phyloP scores from a whole-genome alignment of 768 basidiomycete genomes.

The Plicaturopsis crispa region DNA sequence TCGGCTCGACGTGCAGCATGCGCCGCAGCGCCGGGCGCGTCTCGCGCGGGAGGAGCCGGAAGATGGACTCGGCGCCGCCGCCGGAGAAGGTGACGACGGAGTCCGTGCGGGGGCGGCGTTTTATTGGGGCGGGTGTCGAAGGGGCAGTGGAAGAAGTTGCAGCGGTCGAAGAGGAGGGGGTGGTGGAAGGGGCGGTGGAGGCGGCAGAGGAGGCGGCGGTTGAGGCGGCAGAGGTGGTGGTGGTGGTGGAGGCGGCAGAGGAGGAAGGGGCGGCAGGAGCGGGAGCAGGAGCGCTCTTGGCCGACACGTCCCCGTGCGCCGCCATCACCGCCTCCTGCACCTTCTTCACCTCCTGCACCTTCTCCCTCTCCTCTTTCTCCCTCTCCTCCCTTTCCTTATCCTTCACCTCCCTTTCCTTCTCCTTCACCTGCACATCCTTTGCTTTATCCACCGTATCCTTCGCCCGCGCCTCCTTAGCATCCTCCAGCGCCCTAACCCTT shows the following conservation, averaged over 20 bases:
- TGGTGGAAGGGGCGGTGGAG: slow-evolving; percentile 12
- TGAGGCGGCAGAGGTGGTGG: slow-evolving; percentile 2
- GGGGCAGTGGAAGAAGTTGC: slow-evolving; percentile 10
- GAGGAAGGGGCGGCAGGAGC: too few relatives aligned
- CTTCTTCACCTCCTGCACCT: background rate
- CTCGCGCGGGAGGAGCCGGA: slow-evolving; percentile 91
- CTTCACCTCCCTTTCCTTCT: too few relatives aligned
- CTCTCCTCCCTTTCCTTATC: too few relatives aligned
- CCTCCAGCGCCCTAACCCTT: too few relatives aligned
- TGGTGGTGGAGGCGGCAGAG: slow-evolving; percentile 3
- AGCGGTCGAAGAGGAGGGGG: slow-evolving; percentile 14
- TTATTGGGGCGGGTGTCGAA: slow-evolving; percentile 14
- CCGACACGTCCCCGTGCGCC: too few relatives aligned
- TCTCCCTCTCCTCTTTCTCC: too few relatives aligned
- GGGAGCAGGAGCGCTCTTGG: too few relatives aligned
- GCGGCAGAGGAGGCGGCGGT: too few relatives aligned
- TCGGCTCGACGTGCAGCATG: slow-evolving; percentile 91
- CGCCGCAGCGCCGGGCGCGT: slow-evolving; percentile 82
- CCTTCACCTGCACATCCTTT: too few relatives aligned
- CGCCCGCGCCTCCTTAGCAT: too few relatives aligned
- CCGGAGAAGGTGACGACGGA: slow-evolving; percentile 63
- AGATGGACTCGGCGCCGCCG: slow-evolving; percentile 87
- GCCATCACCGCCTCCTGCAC: slow-evolving; percentile 3
- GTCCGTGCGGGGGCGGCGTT: slow-evolving; percentile 35
- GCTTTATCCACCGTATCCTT: too few relatives aligned